phyloP scores from a whole-genome alignment of 164 flowering plant genomes.

The Buxus sempervirens region DNA sequence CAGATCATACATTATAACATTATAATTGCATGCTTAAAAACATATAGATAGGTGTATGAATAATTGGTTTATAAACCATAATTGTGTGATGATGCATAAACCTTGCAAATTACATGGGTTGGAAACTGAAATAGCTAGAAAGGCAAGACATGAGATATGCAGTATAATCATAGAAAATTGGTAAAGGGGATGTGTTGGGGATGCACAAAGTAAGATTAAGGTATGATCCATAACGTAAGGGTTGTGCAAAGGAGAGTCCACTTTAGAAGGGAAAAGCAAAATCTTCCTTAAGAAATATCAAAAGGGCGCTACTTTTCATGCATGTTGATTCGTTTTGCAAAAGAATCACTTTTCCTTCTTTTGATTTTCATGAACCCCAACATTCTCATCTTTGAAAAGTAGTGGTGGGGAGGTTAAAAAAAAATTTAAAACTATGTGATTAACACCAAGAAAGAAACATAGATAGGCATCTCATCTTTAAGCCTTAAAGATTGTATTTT shows the following conservation, averaged over 20 bases:
- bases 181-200: constrained; percentile 17
- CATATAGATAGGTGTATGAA: too few relatives aligned
- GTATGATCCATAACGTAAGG: constrained; percentile 64
- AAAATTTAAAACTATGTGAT: constrained; percentile 6
- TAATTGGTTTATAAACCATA: too few relatives aligned
- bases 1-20: too few relatives aligned
- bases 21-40: too few relatives aligned
- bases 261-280: constrained; percentile 54
- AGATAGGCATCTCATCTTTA: constrained; percentile 51
- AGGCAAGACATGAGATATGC: not conserved
- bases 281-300: constrained; percentile 59
- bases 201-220: constrained; percentile 30
- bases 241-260: constrained; percentile 51
- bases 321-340: constrained; percentile 34
- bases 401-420: constrained; percentile 22
- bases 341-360: constrained; percentile 37
- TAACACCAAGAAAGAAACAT: constrained; percentile 19
- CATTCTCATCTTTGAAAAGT: constrained; percentile 61
- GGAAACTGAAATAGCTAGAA: not conserved
- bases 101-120: not conserved
- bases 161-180: constrained; percentile 2
- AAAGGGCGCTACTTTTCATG: constrained; percentile 71
- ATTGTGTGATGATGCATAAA: not conserved
- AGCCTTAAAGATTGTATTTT: constrained; percentile 41
- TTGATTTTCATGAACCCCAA: constrained; percentile 42